Conservation (phyloP, 345 rosid species). For the Abelmoschus esculentus region DNA sequence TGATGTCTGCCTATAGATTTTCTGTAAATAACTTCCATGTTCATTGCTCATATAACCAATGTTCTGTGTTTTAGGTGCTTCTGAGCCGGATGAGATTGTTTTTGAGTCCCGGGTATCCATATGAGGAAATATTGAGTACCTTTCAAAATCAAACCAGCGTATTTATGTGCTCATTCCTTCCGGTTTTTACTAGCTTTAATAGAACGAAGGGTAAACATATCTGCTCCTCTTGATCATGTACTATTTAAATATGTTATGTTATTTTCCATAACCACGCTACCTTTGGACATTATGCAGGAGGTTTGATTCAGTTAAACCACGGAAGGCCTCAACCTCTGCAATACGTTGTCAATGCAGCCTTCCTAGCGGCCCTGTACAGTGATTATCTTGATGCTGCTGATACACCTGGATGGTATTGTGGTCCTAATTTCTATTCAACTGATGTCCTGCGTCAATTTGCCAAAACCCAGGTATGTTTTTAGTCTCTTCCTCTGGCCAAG, state of each 20-base stretch:
- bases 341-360: slow-evolving; percentile 86
- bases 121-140: slow-evolving; percentile 76
- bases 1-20: background rate
- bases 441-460: slow-evolving; percentile 73
- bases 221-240: background rate
- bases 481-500: background rate
- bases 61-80: slow-evolving; percentile 45
- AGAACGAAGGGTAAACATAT: slow-evolving; percentile 52
- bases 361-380: slow-evolving; percentile 65
- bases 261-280: slow-evolving; percentile 9
- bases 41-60: background rate
- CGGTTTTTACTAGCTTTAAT: slow-evolving; percentile 57
- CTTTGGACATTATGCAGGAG: slow-evolving; percentile 41
- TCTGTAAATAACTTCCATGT: background rate
- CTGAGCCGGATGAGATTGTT: slow-evolving; percentile 78
- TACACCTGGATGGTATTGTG: slow-evolving; percentile 97
- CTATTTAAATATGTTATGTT: slow-evolving; percentile 4
- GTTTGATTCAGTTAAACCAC: slow-evolving; percentile 79
- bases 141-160: slow-evolving; percentile 88
- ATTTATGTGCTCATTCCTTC: slow-evolving; percentile 73
- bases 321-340: slow-evolving; percentile 98
- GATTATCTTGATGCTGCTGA: slow-evolving; percentile 96
- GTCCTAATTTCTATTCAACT: slow-evolving; percentile 75
- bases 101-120: slow-evolving; percentile 89
- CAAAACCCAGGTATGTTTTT: slow-evolving; percentile 56